Conservation (phyloP, 495 filamentous ascomycete genomes). For the Lasiosphaeria ovina region DNA sequence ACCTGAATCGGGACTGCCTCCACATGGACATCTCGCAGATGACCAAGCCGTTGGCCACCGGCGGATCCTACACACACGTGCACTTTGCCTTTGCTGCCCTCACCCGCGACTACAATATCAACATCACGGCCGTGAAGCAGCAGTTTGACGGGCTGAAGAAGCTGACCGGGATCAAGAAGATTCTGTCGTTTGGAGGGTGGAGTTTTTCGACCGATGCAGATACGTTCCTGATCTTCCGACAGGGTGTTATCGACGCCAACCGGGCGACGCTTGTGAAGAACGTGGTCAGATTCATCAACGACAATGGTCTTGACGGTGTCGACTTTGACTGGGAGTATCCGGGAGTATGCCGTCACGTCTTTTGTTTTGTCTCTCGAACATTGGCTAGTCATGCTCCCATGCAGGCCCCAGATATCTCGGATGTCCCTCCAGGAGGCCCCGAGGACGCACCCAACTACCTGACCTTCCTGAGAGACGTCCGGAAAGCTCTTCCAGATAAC, state of each 20-base stretch:
- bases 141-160: constrained; percentile 25
- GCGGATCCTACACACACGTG: constrained; percentile 21
- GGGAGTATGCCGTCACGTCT: constrained; percentile 23
- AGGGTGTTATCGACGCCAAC: constrained; percentile 22
- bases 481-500: constrained; percentile 11
- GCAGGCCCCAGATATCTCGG: constrained; percentile 30
- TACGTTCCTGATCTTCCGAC: constrained; percentile 25
- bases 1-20: constrained; percentile 25
- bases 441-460: constrained; percentile 24
- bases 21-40: constrained; percentile 21
- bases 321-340: constrained; percentile 48
- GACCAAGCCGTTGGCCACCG: constrained; percentile 17
- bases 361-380: not conserved
- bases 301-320: constrained; percentile 34
- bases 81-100: constrained; percentile 33
- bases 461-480: constrained; percentile 20
- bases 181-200: constrained; percentile 44
- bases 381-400: not conserved
- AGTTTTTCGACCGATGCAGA: constrained; percentile 19
- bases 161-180: constrained; percentile 23
- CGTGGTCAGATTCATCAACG: constrained; percentile 27
- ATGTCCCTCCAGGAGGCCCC: constrained; percentile 20
- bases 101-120: constrained; percentile 13
- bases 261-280: constrained; percentile 25
- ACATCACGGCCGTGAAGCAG: constrained; percentile 8